Evolutionary conservation across 805 yeast genomes (phyloP), one percentile per base, ranked within the genome.

Genomic region (Wickerhamomyces bisporus): DNA sequence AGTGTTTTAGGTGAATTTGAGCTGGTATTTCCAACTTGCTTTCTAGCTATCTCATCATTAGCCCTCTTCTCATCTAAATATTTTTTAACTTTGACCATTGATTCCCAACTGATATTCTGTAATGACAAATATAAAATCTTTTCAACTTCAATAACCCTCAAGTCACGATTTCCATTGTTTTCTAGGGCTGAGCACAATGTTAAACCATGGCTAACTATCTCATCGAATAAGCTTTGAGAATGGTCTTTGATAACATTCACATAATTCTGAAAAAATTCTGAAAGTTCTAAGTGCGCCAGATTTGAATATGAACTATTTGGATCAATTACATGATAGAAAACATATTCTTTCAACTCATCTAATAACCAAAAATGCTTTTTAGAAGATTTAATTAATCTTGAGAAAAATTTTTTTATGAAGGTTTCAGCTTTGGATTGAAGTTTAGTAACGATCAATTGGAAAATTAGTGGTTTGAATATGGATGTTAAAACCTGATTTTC

Each of bases 321-420:
- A 18, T 33, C 36, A 33, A 33, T 21, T 3, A 26, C 30, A 18
- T 33, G 36, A 16, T 33, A 33, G 17, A 26, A 33, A 8, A 33
- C 14, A 16, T 32, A 24, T 17, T 32, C 27, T 15, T 32, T 32
- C 13, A 32, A 14, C 3, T 32, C 34, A 5, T 23, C 13, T 10
- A 32, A 15, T 10, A 32, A 16, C 34, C 34, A 32, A 8, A 24
- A 14, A 12, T 23, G 34, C n/a, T 23, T 6, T 13, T 7, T 6
- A 5, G 23, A n/a, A n/a, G 7, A 11, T 3, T 20, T 12, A 3
- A 23, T n/a, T n/a, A 24, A 18, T 15, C 5, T 13, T 14, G 4
- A 9, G 14, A 32, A 23, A 12, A 32, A 32, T 12, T 5, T 14
- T 5, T 6, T 32, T 4, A n/a, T 20, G 17, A 32, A 32, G 6